Evolutionary conservation across 192 early-diverging fungal species (phyloP).

Genomic region (Geosiphon pyriformis): DNA sequence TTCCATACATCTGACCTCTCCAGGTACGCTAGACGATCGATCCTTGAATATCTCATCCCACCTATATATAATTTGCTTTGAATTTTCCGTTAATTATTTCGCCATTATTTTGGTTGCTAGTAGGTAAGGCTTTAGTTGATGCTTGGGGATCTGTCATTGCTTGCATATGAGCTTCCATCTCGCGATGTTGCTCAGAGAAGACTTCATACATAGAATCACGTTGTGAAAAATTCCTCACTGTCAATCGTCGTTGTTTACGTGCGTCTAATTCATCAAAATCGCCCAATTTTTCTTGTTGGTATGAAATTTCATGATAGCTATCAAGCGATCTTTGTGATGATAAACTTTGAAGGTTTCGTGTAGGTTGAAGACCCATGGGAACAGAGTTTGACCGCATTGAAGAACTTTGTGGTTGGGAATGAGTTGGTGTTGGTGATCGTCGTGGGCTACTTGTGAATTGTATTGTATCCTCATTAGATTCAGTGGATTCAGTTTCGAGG

Average conservation of each 20-base stretch:
- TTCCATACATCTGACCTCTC: no score
- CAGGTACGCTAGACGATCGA: background rate
- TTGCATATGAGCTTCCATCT: background rate
- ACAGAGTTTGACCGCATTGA: background rate
- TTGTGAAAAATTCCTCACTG: constrained; percentile 8
- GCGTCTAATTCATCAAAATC: background rate
- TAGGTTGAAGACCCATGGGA: background rate
- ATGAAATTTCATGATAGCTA: background rate
- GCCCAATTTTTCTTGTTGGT: background rate
- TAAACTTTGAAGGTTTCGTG: background rate
- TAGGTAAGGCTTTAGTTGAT: background rate
- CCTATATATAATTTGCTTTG: background rate
- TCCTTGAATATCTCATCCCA: background rate
- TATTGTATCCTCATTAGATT: constrained; percentile 5
- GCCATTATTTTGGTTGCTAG: no score
- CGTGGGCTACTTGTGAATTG: background rate
- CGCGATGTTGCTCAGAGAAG: constrained; percentile 6
- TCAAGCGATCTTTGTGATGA: background rate
- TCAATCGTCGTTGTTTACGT: constrained; percentile 4
- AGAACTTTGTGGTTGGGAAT: background rate
- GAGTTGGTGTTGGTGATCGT: background rate
- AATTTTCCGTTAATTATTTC: background rate
- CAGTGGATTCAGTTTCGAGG: background rate
- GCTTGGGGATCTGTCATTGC: background rate
- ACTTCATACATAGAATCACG: constrained; percentile 18